phyloP scores from a whole-genome alignment of 1,284 basidiomycete species.

The Trichosporon faecale region DNA sequence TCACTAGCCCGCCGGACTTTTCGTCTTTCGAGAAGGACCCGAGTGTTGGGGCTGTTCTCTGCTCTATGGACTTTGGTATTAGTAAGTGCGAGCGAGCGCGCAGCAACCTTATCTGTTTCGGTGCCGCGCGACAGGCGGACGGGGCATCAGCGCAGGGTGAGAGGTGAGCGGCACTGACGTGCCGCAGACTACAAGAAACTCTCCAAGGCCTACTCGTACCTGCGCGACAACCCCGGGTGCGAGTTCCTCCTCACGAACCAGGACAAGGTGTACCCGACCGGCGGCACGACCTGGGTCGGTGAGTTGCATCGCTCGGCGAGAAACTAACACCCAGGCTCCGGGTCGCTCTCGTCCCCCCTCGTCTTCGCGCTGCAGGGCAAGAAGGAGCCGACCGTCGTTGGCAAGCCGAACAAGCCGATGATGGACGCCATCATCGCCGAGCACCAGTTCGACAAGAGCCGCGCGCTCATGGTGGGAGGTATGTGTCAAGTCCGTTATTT shows the following conservation, averaged over 20 bases:
- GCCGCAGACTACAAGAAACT: slow-evolving; percentile 83
- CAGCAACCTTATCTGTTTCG: neutral
- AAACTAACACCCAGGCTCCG: slow-evolving; percentile 55
- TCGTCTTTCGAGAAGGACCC: slow-evolving; percentile 69
- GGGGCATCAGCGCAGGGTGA: no score
- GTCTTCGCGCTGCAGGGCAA: slow-evolving; percentile 64
- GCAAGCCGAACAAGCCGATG: slow-evolving; percentile 90
- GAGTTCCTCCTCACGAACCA: slow-evolving; percentile 90
- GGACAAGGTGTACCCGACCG: slow-evolving; percentile 82
- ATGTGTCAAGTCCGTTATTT: slow-evolving; percentile 54
- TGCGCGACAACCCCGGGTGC: slow-evolving; percentile 72
- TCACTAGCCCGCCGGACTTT: slow-evolving; percentile 54
- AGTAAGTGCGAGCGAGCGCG: slow-evolving; percentile 33
- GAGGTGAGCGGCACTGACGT: slow-evolving; percentile 19
- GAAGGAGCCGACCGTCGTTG: slow-evolving; percentile 71
- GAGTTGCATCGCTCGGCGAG: neutral
- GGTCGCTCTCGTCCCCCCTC: slow-evolving; percentile 78
- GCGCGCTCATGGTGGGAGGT: slow-evolving; percentile 84
- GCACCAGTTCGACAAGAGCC: slow-evolving; percentile 78
- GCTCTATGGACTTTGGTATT: slow-evolving; percentile 64
- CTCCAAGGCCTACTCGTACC: slow-evolving; percentile 88
- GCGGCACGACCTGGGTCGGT: slow-evolving; percentile 70
- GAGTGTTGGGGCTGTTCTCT: slow-evolving; percentile 81
- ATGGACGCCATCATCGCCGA: slow-evolving; percentile 94
- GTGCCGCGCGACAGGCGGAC: no score